Evolutionary conservation across 2,329 filamentous ascomycete species (phyloP), one percentile per base, ranked within the genome.

Genomic region (Hypoxylon sp.): DNA sequence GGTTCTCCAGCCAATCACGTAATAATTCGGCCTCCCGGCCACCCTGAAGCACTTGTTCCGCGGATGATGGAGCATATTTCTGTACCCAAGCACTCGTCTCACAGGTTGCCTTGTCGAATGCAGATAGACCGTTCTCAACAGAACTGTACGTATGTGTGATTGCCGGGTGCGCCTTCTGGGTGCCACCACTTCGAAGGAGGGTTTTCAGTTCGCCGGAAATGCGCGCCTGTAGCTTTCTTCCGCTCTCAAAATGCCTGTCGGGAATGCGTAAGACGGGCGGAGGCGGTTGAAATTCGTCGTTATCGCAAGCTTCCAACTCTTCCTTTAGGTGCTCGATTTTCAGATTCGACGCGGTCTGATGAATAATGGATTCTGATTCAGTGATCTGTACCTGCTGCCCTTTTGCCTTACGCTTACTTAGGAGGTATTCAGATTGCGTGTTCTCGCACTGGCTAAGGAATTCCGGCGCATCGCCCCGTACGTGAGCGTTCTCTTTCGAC

Each of bases 81-180:
- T 95, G 90, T 1, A 84, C 78, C 96, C 96, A 99, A 7, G 88
- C 79, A 27, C 85, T 79, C 1, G 82, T 83, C 74, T 98, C 95
- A 71, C 91, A 97, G 52, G 85, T 85, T 7, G 90, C 91, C 67
- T 81, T 86, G 76, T 99, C 96, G 73, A 94, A 97, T 0, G 94
- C 89, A 3, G 92, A 94, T 11, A 94, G 82, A 0, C 83, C 83
- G 0, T 82, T 83, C 46, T 83, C 79, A 30, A 97, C 83, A 0
- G 84, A 82, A 2, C 82, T 76, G 71, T 89, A 92, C 1, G 93
- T 80, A 1, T 83, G 81, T 11, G 77, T 72, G 48, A 96, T 77
- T 16, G 88, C 86, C 9, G 89, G 83, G 75, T 94, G 90, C 3
- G 75, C 69, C 54, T 75, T 72, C 6, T 29, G 46, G 3, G 27